Base-by-base conservation (phyloP, 768 basidiomycete species). In the Naganishia kalamii region DNA sequence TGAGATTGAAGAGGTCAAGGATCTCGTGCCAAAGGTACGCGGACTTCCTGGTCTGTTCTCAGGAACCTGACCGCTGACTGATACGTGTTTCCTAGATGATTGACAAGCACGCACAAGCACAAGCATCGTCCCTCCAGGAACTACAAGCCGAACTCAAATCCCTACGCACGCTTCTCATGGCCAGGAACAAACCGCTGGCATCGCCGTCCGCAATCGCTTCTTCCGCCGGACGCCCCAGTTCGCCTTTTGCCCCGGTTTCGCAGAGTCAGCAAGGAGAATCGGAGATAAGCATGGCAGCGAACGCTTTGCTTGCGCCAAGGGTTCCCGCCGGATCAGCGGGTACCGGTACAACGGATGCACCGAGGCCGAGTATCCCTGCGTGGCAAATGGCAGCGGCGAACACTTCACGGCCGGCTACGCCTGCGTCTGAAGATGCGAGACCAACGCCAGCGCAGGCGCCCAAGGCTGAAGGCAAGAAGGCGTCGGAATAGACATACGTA, bases 121-220 rank as follows among this genome's bases (percentile, higher is more conserved):
- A 96, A 77, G 83, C 85, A 23, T 85, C 88, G 66, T 89, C 91
- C 1, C 82, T 97, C 15, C 80, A 83, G 60, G 94, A 97, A 71
- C 82, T 98, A 13, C 92, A 96, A 71, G 87, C 91, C 70, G 94
- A 98, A 74, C 83, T 98, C 72, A 92, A 92, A 74, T 97, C 93
- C 0, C 81, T 98, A 67, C 97, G 97, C 77, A 86, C 92, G 0
- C 82, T 98, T 27, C 80, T 97, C 8, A 82, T 93, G 8, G 89
- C 85, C 69, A 85, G 87, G 6, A 57, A 57, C 35, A 57, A 57
- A 41, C 54, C 54, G 10, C 54, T 57, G 6, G 54, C 54, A 13
- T 57, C 54, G 12, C 54, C 54, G 1, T 57, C 54, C 35, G 54
- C 54, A 6, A 68, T 80, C 82, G 23, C 80, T 84, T 30, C 74